Base-by-base conservation (phyloP, 2,329 filamentous ascomycete genomes). In the Fusarium sp. region DNA sequence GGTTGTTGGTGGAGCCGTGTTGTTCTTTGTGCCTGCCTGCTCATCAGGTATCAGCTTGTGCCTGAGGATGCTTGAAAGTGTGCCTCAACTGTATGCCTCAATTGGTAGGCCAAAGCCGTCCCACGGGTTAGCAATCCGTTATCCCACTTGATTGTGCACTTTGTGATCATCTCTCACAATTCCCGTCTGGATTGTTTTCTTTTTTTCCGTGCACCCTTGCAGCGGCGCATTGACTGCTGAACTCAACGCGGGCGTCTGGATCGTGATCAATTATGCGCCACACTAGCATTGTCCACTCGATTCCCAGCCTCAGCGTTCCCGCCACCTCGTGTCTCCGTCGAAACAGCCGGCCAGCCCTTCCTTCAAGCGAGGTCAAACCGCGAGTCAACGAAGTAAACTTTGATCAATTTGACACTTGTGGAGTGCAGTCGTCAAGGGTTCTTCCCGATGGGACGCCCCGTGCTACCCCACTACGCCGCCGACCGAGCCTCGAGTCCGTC, bases 371-470 rank as follows among this genome's bases (percentile, higher is more conserved):
- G n/a, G 31, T 16, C 67, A 59, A 70, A 51, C 56, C 56, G 55
- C 41, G 46, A 40, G 39, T 44, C 56, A 63, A 70, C 50, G 61
- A 50, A 53, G 41, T 62, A 47, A 46, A 44, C 51, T 66, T 68
- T 48, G 48, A 62, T 53, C 73, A 66, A 61, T 58, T 52, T 74
- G 70, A 61, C 63, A 72, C 58, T 59, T 73, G 71, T 75, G 73
- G 73, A 73, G 73, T 70, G 43, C 62, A 70, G 56, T 50, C 55
- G 70, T 56, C 62, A 64, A 76, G 72, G 74, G 72, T 67, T 76
- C 71, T 57, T 74, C 73, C 74, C 74, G 73, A 73, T 74, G 73
- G 74, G 68, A 74, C 66, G 66, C 72, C 63, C 71, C 70, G 66
- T 65, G 62, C 28, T 61, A 47, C 62, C 69, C 74, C 73, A 70